phyloP scores from a whole-genome alignment of 306 rosid species.

The Quercus glauca region DNA sequence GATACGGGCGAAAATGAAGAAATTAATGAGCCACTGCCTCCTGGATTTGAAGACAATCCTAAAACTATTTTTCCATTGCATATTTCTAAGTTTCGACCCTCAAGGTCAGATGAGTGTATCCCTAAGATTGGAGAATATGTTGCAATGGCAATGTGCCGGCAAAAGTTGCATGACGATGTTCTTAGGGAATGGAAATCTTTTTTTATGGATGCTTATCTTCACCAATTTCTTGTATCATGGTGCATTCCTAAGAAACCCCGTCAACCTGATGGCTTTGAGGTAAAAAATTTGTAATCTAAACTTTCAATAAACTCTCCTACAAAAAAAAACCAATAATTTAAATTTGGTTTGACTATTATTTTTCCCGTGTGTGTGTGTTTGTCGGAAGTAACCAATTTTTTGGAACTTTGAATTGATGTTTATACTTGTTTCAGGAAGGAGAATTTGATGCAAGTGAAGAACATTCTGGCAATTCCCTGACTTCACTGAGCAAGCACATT shows the following conservation, averaged over 20 bases:
- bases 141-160: conserved; percentile 74
- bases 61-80: conserved; percentile 21
- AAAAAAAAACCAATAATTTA: conserved; percentile 6
- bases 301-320: conserved; percentile 5
- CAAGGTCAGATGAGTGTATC: conserved; percentile 42
- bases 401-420: not conserved
- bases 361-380: conserved; percentile 1
- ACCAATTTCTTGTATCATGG: conserved; percentile 42
- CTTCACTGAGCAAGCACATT: conserved; percentile 37
- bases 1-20: conserved; percentile 41
- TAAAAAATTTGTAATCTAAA: conserved; percentile 26
- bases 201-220: conserved; percentile 35
- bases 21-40: conserved; percentile 49
- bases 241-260: conserved; percentile 37
- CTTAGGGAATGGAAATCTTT: conserved; percentile 58
- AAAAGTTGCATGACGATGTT: conserved; percentile 70
- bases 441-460: conserved; percentile 18
- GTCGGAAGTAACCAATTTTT: conserved; percentile 15
- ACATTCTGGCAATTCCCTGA: conserved; percentile 20
- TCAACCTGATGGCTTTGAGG: conserved; percentile 42
- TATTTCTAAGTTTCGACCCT: conserved; percentile 52
- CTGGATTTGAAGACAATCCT: conserved; percentile 56
- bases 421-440: conserved; percentile 42
- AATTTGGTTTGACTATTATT: conserved; percentile 6
- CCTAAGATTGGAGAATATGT: conserved; percentile 76